Evolutionary conservation across 768 basidiomycete genomes (phyloP), one percentile per base, ranked within the genome.

Genomic region (Lentinula sp.): DNA sequence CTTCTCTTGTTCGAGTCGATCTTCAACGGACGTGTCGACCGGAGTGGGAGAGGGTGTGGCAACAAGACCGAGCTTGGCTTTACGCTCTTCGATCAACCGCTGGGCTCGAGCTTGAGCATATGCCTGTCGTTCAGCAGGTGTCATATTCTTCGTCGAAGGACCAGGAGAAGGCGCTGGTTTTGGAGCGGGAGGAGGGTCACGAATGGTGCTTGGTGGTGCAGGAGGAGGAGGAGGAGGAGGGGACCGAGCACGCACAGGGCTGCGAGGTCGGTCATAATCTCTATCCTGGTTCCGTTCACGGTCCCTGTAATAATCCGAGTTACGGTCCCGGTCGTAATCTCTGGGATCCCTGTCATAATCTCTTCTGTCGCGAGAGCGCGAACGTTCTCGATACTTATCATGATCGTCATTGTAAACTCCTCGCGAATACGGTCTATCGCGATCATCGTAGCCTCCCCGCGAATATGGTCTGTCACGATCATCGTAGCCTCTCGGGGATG

Each of bases 1-100:
- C 78, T 89, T 91, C 68, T 98, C 96, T 66, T 86, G 80, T 40
- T 84, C 86, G 5, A 98, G 80, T 9, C 95, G 78, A 65, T 95
- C 91, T 69, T 93, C 90, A 2, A 97, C 93, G 57, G 79, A 82
- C 6, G 83, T 87, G 70, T 97, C 95, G 9, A 95, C 77, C 0
- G 70, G 63, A 11, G 78, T 72, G 6, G 84, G 70, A 32, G 82
- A 73, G 13, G 80, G 65, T 0, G 78, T 73, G 1, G 82, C 71
- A 13, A 80, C 79, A 16, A 97, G 82, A 5, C 96, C 96, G 9
- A 98, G 81, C 0, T 88, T 89, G 42, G 85, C 84, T 80, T 89
- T 93, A 35, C 96, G 88, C 16, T 87, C 93, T 65, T 92, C 84
- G 18, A 97, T 84, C 43, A 90, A 84, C 13, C 86, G 81, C 66